Conservation (phyloP, 2,329 filamentous ascomycete genomes). For the Colletotrichum tofieldiae region DNA sequence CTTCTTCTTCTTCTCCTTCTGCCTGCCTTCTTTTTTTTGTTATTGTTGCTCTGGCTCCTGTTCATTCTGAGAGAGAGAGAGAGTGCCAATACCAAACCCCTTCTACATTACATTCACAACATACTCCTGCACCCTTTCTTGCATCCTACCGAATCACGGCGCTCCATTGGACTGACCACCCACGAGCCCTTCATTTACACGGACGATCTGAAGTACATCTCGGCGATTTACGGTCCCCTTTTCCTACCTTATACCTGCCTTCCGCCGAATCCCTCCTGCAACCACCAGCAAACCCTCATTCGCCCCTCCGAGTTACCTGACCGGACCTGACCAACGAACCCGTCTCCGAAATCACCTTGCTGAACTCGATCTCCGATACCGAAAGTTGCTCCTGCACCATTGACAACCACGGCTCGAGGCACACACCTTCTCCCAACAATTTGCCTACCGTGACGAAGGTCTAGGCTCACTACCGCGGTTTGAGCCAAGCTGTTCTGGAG, state of each 20-base stretch:
- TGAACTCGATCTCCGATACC: neutral
- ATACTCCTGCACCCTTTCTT: conserved; percentile 15
- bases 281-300: conserved; percentile 2
- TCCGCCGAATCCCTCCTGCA: neutral
- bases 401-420: neutral
- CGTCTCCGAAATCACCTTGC: conserved; percentile 3
- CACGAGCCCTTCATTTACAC: conserved; percentile 42
- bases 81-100: neutral
- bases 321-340: conserved; percentile 6
- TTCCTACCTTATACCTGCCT: conserved; percentile 11
- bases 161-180: conserved; percentile 30
- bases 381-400: conserved; percentile 1
- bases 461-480: neutral
- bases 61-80: neutral
- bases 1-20: conserved; percentile 3
- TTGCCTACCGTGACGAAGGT: neutral
- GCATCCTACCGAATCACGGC: conserved; percentile 37
- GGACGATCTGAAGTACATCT: conserved; percentile 34
- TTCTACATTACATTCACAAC: conserved; percentile 33
- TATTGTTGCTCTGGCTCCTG: conserved; percentile 11
- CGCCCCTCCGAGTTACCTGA: conserved; percentile 11
- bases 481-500: neutral
- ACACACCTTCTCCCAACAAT: neutral
- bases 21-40: conserved; percentile 24
- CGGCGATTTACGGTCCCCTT: conserved; percentile 9